These are phyloP conservation scores for Ceratorhiza oryzae-sativae DNA, from an alignment of 1,284 basidiomycete genomes.

Conservation along the genomic window DNA sequence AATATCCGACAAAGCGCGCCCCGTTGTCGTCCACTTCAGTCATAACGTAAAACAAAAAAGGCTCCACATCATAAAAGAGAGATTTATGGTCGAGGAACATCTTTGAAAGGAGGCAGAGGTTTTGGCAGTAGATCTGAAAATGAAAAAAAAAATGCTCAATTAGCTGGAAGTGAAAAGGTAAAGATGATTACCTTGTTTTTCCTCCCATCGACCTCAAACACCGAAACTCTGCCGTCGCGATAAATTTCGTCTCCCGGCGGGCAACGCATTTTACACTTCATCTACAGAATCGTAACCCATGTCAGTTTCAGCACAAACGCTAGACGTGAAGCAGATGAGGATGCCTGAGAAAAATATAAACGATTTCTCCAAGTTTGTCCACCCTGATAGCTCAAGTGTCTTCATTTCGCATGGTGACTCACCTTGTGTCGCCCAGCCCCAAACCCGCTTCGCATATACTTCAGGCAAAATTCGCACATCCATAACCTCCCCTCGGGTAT, in stretches of 20 bases:
- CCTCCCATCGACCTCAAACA: conserved; percentile 98
- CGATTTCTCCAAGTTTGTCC: too few relatives aligned
- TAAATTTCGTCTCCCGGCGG: conserved; percentile 99
- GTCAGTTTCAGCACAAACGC: conserved; percentile 14
- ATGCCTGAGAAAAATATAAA: neutral
- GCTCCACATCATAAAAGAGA: conserved; percentile 99
- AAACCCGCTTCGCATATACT: conserved; percentile 97
- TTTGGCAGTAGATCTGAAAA: conserved; percentile 94
- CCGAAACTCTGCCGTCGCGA: conserved; percentile 84
- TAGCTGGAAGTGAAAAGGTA: neutral
- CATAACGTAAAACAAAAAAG: conserved; percentile 98
- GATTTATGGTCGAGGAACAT: conserved; percentile 99
- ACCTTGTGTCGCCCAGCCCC: conserved; percentile 87
- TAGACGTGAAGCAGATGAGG: neutral
- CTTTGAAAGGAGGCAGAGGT: conserved; percentile 97
- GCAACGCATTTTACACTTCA: conserved; percentile 94
- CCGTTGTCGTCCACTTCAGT: conserved; percentile 90
- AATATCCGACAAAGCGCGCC: conserved; percentile 96
- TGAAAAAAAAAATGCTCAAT: neutral
- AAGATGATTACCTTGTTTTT: conserved; percentile 91
- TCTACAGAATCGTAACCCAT: conserved; percentile 55
- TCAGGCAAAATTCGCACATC: conserved; percentile 98
- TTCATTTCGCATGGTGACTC: conserved; percentile 48
- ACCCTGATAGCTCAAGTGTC: too few relatives aligned
- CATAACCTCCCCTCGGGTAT: conserved; percentile 93